Base-by-base conservation (phyloP, 345 rosid genomes). In the Syzygium jambos region DNA sequence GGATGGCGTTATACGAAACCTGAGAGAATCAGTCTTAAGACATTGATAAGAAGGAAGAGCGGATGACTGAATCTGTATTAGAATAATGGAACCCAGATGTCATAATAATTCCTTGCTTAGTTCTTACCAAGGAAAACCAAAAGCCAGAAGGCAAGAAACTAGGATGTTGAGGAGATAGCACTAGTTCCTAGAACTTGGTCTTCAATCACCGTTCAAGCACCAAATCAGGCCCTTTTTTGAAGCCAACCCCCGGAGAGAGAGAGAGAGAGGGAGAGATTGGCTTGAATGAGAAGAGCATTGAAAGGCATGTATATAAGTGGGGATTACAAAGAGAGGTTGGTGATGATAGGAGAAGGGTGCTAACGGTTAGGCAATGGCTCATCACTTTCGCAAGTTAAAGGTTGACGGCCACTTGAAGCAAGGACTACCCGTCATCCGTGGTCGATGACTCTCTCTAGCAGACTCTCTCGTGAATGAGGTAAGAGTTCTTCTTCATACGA, bases 341-440 rank as follows among this genome's bases (percentile, higher is more conserved):
- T 73, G 82, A 38, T 73, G 82, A 73, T 19, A 19, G 82, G 82
- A 73, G 82, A 73, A 73, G 43, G 82, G 82, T 73, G 82, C 38
- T 19, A 73, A 73, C 82, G 46, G 82, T 73, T 73, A 21, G 82
- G 82, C 86, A 84, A 84, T 84, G 14, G 54, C 43, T 29, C 59
- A 29, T 84, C 86, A 55, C 86, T 52, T 84, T 30, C 59, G 52
- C 59, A 52, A 51, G 85, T 49, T 51, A 52, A 52, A 30, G 9
- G 27, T 55, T 86, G 78, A 86, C 87, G 87, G 87, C 83, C 43
- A 29, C 21, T 86, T 7, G 38, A 86, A 86, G 87, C 87, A 86
- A 86, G 87, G 77, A 83, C 56, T 83, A 25, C 23, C n/a, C 46
- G 51, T 84, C 63, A 57, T 57, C 46, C 38, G 17, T 19, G 52